A percentile compares a stretch with the other conserved stretches of the same genome.
Evolutionary conservation across 108 stramenopile genomes (phyloP).

Genomic region (Chaetoceros tenuissimus): DNA sequence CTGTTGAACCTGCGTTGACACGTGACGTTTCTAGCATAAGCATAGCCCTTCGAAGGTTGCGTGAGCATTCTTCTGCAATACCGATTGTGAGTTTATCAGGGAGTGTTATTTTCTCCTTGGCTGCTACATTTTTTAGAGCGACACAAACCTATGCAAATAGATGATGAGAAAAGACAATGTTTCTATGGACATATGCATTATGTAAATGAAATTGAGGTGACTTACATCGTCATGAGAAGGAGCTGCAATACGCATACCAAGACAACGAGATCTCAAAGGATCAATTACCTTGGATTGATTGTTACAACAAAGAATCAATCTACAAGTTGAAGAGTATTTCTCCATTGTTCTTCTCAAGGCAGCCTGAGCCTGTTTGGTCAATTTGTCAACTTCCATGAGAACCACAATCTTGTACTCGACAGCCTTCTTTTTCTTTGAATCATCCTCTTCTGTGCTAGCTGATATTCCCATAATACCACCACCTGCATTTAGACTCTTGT

Average conservation of each 20-base stretch:
- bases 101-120: conserved; percentile 66
- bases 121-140: conserved; percentile 65
- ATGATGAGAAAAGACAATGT: background rate
- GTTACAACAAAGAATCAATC: conserved; percentile 90
- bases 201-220: conserved; percentile 2
- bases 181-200: background rate
- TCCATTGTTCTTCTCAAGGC: conserved; percentile 98
- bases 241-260: conserved; percentile 90
- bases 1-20: conserved; percentile 49
- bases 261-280: conserved; percentile 90
- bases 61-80: conserved; percentile 60
- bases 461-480: conserved; percentile 9
- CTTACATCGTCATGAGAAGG: conserved; percentile 69
- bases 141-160: conserved; percentile 36
- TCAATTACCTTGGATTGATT: conserved; percentile 89
- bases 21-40: conserved; percentile 93
- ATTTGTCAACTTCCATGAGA: conserved; percentile 87
- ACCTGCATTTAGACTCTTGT: conserved; percentile 46
- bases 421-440: conserved; percentile 47
- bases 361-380: conserved; percentile 89
- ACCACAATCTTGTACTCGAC: conserved; percentile 85
- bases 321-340: conserved; percentile 88
- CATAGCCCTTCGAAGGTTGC: conserved; percentile 94
- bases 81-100: conserved; percentile 68
- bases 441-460: conserved; percentile 12